These are phyloP conservation scores for Baorangia bicolor DNA, from an alignment of 768 basidiomycete species.

Conservation along the genomic window DNA sequence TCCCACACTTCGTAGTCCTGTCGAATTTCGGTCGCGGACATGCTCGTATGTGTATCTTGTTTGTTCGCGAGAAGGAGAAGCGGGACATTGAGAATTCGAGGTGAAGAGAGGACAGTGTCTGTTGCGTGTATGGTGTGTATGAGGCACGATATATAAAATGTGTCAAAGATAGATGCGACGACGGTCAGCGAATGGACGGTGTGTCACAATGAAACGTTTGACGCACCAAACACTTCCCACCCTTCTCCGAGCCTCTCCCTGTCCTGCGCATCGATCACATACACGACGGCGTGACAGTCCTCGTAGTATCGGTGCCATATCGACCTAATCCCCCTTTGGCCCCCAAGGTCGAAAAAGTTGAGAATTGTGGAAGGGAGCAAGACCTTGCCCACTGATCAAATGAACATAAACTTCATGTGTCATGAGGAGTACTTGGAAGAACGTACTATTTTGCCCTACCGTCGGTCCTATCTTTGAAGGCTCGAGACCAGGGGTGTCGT, in stretches of 20 bases:
- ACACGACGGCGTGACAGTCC: slow-evolving; percentile 96
- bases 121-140: neutral
- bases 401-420: neutral
- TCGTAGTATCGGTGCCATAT: slow-evolving; percentile 97
- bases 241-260: slow-evolving; percentile 86
- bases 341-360: slow-evolving; percentile 97
- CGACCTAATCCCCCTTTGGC: slow-evolving; percentile 88
- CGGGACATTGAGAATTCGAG: slow-evolving; percentile 87
- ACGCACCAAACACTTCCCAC: slow-evolving; percentile 95
- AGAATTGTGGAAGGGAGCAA: slow-evolving; percentile 90
- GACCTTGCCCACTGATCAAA: slow-evolving; percentile 78
- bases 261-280: slow-evolving; percentile 93
- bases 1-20: slow-evolving; percentile 89
- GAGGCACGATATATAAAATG: too few species aligned
- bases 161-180: neutral
- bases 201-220: too few species aligned
- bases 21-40: slow-evolving; percentile 88
- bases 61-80: slow-evolving; percentile 94
- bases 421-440: neutral
- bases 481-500: slow-evolving; percentile 79
- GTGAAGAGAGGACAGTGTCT: slow-evolving; percentile 86
- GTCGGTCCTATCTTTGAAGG: slow-evolving; percentile 95
- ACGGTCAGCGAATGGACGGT: neutral
- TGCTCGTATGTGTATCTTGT: slow-evolving; percentile 77
- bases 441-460: slow-evolving; percentile 94